Base-by-base conservation (phyloP, 352 stramenopile genomes). In the Globisporangium viniferum region DNA sequence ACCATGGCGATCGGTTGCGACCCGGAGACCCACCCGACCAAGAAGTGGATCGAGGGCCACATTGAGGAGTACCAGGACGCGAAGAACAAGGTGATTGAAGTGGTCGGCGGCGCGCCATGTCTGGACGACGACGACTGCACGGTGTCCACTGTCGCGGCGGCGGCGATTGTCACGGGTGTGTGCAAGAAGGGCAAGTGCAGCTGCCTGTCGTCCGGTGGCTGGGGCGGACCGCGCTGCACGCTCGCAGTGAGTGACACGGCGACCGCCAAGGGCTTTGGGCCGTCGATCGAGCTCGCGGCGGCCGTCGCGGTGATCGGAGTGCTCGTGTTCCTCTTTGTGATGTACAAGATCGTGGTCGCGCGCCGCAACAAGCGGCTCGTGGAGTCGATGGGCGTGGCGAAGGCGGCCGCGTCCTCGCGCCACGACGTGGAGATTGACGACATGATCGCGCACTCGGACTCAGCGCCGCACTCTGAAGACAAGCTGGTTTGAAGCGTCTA, bases 221-320 rank as follows among this genome's bases (percentile, higher is more conserved):
- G 80, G 80, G 74, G 74, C 8, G 80, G 80, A 10, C 80, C 80
- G 22, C 72, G 80, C 5, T 88, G 80, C 62, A 88, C 77, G 3
- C 68, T 69, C 10, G 49, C 77, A 15, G 62, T 80, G 1, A 67
- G 68, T 9, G 62, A 72, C 24, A 73, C 73, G 4, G 51, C 67
- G 2, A 66, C 71, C 22, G 69, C 70, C 0, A 64, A 81, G 46
- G 76, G 77, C 8, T 88, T 82, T 66, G 80, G 80, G 0, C 80
- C 80, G 12, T 79, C 78, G 0, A 59, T 80, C 18, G 65, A 73
- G 6, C 31, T 84, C 35, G 57, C 76, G 41, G 39, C 53, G 8
- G 39, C 53, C 36, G 27, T 72, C 3, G 59, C 54, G 6, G 55
- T 35, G 5, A 2, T 69, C 31, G 41, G 33, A 2, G 24, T 70